These are phyloP conservation scores for Calocybe cyanea DNA, from an alignment of 768 basidiomycete genomes.

Conservation along the genomic window DNA sequence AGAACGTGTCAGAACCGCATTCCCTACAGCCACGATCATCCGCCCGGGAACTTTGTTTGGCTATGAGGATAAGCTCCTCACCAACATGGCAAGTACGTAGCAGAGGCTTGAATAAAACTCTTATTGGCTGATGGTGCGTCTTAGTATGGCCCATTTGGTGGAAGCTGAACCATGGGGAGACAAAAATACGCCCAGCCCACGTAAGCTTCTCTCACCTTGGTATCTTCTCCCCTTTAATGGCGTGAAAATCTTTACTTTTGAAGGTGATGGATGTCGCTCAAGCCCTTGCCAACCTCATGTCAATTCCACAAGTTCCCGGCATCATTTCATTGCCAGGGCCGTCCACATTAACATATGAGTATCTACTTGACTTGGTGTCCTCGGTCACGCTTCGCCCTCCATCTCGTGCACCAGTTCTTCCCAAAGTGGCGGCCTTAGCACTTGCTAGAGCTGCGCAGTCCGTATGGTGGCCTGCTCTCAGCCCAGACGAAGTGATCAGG, in stretches of 20 bases:
- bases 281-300: conserved; percentile 76
- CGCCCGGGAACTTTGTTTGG: conserved; percentile 86
- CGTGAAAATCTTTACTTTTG: conserved; percentile 15
- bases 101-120: conserved; percentile 7
- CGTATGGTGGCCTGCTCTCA: conserved; percentile 90
- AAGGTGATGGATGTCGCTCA: conserved; percentile 94
- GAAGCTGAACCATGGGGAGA: conserved; percentile 87
- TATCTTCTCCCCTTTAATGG: conserved; percentile 13
- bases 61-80: conserved; percentile 92
- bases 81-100: conserved; percentile 82
- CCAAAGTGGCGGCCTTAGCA: conserved; percentile 63
- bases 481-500: conserved; percentile 87
- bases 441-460: conserved; percentile 61
- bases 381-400: conserved; percentile 76
- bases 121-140: conserved; percentile 11
- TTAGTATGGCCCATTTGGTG: conserved; percentile 90
- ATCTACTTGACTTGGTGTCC: conserved; percentile 73
- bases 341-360: conserved; percentile 77
- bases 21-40: conserved; percentile 84
- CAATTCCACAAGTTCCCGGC: conserved; percentile 54
- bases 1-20: conserved; percentile 75
- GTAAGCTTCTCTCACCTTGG: conserved; percentile 41
- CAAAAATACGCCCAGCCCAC: conserved; percentile 88
- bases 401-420: conserved; percentile 69
- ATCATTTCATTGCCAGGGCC: conserved; percentile 88